Base-by-base conservation (phyloP, 495 filamentous ascomycete genomes). In the Penicillium subrubescens region DNA sequence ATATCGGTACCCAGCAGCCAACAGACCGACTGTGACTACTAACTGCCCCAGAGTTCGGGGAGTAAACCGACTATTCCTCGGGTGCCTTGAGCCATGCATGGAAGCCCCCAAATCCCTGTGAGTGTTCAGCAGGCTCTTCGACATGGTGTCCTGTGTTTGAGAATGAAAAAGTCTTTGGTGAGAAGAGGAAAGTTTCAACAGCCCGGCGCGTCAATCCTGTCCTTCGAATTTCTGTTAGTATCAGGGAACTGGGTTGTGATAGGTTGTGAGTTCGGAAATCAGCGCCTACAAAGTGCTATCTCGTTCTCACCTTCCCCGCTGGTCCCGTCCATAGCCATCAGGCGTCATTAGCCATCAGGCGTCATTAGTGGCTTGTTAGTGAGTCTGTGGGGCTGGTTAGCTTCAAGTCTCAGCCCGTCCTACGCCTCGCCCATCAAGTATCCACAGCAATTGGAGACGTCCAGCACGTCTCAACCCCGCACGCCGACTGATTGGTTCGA, bases 261-360 rank as follows among this genome's bases (percentile, higher is more conserved):
- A 1, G 23, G 4, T 48, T 23, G 43, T 27, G 25, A 27, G 25
- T 27, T 27, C 25, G 19, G 19, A 23, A 48, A 48, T 21, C 19
- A 23, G 43, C 8, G 19, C 43, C 43, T 48, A 48, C 12, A 6
- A 6, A 23, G 43, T 48, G 23, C 52, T 58, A 51, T 53, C 65
- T 67, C 65, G 65, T 64, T 61, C 53, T 64, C 43, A 67, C 65
- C 65, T 67, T 67, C 65, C 65, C 43, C 43, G 43, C 43, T 3
- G 5, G 43, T 57, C 60, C 33, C 56, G 57, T 41, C 55, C 33
- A 11, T 8, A 19, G 6, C 43, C 19, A 19, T 19, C 4, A 6
- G 43, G n/a, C 43, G 23, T 10, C 43, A 19, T 48, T 8, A 48
- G 43, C 43, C 19, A 19, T 19, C 4, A 6, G 43, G n/a, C 43